Evolutionary conservation across 2,329 filamentous ascomycete genomes (phyloP).

Genomic region (Ramularia endophylla): DNA sequence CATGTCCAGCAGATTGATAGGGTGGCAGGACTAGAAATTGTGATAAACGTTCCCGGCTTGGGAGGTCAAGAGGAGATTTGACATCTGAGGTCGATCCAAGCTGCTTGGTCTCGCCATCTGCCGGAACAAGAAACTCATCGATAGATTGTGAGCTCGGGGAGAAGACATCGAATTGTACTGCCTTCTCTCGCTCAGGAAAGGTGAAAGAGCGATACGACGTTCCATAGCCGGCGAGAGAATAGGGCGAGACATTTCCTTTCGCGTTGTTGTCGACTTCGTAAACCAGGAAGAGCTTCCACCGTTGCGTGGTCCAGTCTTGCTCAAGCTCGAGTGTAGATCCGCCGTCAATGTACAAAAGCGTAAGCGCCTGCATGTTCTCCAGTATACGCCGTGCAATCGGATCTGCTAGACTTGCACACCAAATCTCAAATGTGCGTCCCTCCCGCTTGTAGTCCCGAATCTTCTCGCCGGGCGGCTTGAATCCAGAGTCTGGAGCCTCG

Average conservation of each 20-base stretch:
- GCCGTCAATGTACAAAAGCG: conserved; percentile 86
- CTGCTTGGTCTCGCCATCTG: conserved; percentile 12
- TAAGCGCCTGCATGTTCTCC: conserved; percentile 74
- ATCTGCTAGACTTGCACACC: conserved; percentile 70
- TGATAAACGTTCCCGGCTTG: conserved; percentile 77
- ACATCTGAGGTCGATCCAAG: conserved; percentile 18
- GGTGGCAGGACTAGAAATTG: conserved; percentile 90
- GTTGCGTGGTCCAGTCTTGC: conserved; percentile 64
- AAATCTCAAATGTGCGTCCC: conserved; percentile 71
- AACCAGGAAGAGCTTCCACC: conserved; percentile 90
- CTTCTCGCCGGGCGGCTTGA: conserved; percentile 69
- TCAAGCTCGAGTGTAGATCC: conserved; percentile 71
- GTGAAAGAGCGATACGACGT: conserved; percentile 79
- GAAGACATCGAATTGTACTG: conserved; percentile 18
- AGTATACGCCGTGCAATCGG: conserved; percentile 64
- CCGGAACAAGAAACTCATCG: conserved; percentile 27
- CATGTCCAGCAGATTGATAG: conserved; percentile 76
- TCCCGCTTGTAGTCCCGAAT: conserved; percentile 58
- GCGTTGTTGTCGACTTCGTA: conserved; percentile 26
- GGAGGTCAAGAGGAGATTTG: conserved; percentile 54
- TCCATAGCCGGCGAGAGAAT: conserved; percentile 80
- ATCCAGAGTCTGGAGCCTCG: conserved; percentile 39
- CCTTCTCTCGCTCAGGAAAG: conserved; percentile 26
- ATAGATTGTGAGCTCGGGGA: conserved; percentile 17
- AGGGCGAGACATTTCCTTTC: conserved; percentile 48